These are phyloP conservation scores for Rubia peregrina DNA, from an alignment of 305 asterid genomes.

Conservation along the genomic window DNA sequence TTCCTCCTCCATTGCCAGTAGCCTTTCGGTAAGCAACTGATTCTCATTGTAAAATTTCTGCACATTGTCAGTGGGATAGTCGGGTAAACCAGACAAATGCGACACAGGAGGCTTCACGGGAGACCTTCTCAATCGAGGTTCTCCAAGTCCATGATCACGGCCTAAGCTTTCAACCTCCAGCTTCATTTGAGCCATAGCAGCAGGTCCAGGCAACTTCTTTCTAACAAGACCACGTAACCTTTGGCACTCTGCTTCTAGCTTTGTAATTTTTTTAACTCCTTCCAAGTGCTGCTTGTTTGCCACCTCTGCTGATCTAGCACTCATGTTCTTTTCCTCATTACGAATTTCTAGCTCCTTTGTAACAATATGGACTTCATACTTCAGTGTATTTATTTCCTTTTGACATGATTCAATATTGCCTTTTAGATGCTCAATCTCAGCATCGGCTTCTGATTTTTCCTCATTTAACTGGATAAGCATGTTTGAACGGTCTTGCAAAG, in stretches of 20 bases:
- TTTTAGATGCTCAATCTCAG: slow-evolving; percentile 61
- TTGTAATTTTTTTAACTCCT: slow-evolving; percentile 85
- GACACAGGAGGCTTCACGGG: slow-evolving; percentile 68
- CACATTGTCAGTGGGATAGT: slow-evolving; percentile 52
- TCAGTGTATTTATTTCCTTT: slow-evolving; percentile 67
- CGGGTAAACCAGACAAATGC: slow-evolving; percentile 45
- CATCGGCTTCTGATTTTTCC: slow-evolving; percentile 77
- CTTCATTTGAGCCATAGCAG: slow-evolving; percentile 94
- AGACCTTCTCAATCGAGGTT: slow-evolving; percentile 62
- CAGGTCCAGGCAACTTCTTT: slow-evolving; percentile 94
- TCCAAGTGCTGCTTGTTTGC: slow-evolving; percentile 90
- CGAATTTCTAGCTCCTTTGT: slow-evolving; percentile 86
- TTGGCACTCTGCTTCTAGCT: slow-evolving; percentile 95
- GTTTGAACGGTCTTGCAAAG: slow-evolving; percentile 88
- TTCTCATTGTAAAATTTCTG: slow-evolving; percentile 64
- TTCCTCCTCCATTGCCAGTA: slow-evolving; percentile 87
- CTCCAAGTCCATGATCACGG: slow-evolving; percentile 67
- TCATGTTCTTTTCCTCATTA: slow-evolving; percentile 89
- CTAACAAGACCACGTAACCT: slow-evolving; percentile 93
- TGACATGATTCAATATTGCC: slow-evolving; percentile 64
- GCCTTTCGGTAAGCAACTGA: slow-evolving; percentile 70
- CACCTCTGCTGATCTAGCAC: slow-evolving; percentile 87
- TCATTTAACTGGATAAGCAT: slow-evolving; percentile 71
- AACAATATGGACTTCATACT: slow-evolving; percentile 71
- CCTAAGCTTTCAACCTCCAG: slow-evolving; percentile 91